Evolutionary conservation across 2,329 filamentous ascomycete genomes (phyloP), one percentile per base, ranked within the genome.

Genomic region (Coleophoma eucalyptorum): DNA sequence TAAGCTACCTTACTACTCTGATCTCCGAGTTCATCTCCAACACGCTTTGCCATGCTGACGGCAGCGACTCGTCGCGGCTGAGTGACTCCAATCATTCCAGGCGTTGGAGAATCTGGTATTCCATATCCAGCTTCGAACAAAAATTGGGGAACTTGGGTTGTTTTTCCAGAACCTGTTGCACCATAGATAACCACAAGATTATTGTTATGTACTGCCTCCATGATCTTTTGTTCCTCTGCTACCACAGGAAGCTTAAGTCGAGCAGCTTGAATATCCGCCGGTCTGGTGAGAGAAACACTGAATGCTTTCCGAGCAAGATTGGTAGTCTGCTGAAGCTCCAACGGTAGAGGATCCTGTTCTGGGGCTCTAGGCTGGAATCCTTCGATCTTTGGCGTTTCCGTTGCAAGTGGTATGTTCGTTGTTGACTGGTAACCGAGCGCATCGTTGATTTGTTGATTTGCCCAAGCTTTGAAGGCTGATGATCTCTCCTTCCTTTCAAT

Each of bases 121-220:
- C 93, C 94, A 63, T 95, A 97, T 6, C 94, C 94, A 45, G 92
- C 86, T 73, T 99, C 94, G 60, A 89, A 96, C 31, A 99, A 76
- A 64, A 99, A 99, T 63, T 99, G 94, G 0, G 95, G 95, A 8
- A 99, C 82, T 68, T 99, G 94, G 0, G 94, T 99, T 0, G 95
- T 99, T 70, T 99, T 99, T 67, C 94, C 94, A 55, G 91, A 97
- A 69, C 94, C 94, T 33, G 95, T 99, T 13, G 91, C 87, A 69
- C 94, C 94, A 72, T 93, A 97, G 7, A 99, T 83, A 11, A 99
- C 87, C 1, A 97, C 89, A 3, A 90, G 84, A 48, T 93, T 81
- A 66, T 97, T 88, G 65, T 93, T 93, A 69, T 97, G 87, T 45
- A 99, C 90, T 1, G 92, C 91, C 69, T 99, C 94, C 92, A 99